Evolutionary conservation across 1,139 yeast genomes (phyloP), one percentile per base, ranked within the genome.

Genomic region (Pichia sp.): DNA sequence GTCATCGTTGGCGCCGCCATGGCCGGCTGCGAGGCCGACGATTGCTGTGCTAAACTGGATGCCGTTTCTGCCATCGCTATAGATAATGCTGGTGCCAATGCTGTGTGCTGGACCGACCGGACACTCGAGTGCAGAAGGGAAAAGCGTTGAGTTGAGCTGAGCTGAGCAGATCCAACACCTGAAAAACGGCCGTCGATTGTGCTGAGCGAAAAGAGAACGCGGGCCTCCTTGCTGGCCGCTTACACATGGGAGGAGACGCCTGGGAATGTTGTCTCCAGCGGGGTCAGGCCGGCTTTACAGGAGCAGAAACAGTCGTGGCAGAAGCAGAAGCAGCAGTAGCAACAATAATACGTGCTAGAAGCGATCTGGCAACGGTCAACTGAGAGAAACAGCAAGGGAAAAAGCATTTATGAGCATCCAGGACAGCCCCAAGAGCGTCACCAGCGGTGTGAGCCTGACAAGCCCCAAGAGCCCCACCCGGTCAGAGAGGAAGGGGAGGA

Each of bases 391-490:
- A 38, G 16, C 38, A 10, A 34, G 2, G 38, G 17, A 7, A 27
- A 27, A 10, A 12, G 31, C 30, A 46, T 43, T 10, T 8, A 27
- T 44, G 24, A 27, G 31, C 30, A 46, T 43, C 14, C 42, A 34
- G 4, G 16, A 34, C 30, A 46, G 49, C 43, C 51, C 51, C 27
- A 48, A 45, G 24, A 48, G 51, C 36, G 41, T 46, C 27, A 36
- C 27, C 42, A 46, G 49, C 30, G 49, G 41, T 2, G 17, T 46
- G 9, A 46, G 42, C 29, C 9, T 46, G 17, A 46, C 42, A 9
- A 29, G 41, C 41, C 38, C 45, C 3, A 49, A 29, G 12, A 52
- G 52, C 46, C 52, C 49, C 16, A 46, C 50, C 16, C 29, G 49
- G 12, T 53, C 50, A 20, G 24, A 42, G 27, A 29, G 36, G n/a